Conservation (phyloP, 495 filamentous ascomycete species). For the Thozetella sp. region DNA sequence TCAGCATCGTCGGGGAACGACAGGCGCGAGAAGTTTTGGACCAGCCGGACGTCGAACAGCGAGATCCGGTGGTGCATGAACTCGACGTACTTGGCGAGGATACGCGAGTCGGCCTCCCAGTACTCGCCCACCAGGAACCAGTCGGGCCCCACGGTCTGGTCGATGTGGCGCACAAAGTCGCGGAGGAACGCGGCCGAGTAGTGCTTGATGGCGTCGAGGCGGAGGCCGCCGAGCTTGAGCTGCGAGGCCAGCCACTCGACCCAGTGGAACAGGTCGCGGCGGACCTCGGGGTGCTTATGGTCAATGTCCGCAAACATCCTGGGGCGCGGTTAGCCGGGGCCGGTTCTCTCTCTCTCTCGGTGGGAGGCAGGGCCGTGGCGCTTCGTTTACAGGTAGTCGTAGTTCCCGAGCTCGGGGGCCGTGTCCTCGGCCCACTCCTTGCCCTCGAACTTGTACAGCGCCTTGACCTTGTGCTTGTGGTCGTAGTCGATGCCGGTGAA, state of each 20-base stretch:
- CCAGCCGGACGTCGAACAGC: constrained; percentile 70
- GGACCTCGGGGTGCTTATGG: constrained; percentile 66
- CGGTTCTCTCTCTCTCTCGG: too few relatives aligned
- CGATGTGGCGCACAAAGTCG: constrained; percentile 42
- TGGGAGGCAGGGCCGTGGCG: too few relatives aligned
- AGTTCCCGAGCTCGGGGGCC: constrained; percentile 70
- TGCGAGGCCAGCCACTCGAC: constrained; percentile 63
- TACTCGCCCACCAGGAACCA: constrained; percentile 77
- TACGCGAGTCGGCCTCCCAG: constrained; percentile 62
- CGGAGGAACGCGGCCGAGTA: constrained; percentile 68
- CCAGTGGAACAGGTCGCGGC: constrained; percentile 66
- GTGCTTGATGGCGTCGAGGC: constrained; percentile 77
- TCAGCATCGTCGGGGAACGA: constrained; percentile 51
- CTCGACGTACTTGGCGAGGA: constrained; percentile 60
- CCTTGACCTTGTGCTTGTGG: constrained; percentile 50
- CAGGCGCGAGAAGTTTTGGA: constrained; percentile 63
- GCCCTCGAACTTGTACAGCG: constrained; percentile 69
- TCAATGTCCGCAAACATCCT: constrained; percentile 73
- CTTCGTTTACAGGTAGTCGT: constrained; percentile 60
- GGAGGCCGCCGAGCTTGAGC: constrained; percentile 64
- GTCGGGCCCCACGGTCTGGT: constrained; percentile 44
- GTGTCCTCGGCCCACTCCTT: constrained; percentile 64
- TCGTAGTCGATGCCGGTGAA: constrained; percentile 77
- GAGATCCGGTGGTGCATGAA: constrained; percentile 58
- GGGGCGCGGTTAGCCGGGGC: constrained; percentile 1